Conservation (phyloP, 768 basidiomycete species). For the Mycena belliarum region DNA sequence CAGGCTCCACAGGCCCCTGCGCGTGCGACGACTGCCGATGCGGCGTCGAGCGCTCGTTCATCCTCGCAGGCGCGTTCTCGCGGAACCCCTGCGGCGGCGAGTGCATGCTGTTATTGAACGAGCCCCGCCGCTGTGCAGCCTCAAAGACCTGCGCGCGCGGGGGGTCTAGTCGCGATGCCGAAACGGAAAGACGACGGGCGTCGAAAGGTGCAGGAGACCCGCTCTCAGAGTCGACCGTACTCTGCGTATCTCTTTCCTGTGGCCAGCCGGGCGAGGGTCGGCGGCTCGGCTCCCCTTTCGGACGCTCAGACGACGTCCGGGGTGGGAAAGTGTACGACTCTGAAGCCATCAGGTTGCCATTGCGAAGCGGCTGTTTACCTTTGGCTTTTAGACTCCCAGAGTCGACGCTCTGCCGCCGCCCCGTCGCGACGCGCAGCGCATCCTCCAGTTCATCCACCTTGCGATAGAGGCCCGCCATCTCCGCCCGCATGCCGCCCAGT, state of each 20-base stretch:
- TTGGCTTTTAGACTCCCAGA: slow-evolving; percentile 25
- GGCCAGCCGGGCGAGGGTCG: slow-evolving; percentile 45
- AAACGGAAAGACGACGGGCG: slow-evolving; percentile 48
- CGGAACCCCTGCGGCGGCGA: slow-evolving; percentile 37
- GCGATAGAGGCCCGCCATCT: slow-evolving; percentile 59
- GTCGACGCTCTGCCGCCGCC: slow-evolving; percentile 31
- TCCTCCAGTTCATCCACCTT: slow-evolving; percentile 73
- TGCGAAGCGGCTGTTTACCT: slow-evolving; percentile 37
- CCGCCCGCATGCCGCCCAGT: slow-evolving; percentile 57
- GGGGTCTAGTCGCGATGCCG: slow-evolving; percentile 52
- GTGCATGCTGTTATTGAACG: slow-evolving; percentile 25
- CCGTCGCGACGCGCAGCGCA: slow-evolving; percentile 35
- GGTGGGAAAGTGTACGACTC: slow-evolving; percentile 53
- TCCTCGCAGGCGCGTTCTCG: slow-evolving; percentile 23
- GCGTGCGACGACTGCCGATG: slow-evolving; percentile 6
- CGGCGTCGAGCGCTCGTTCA: slow-evolving; percentile 15
- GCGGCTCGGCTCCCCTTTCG: slow-evolving; percentile 36
- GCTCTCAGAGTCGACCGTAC: slow-evolving; percentile 37
- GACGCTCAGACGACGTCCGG: slow-evolving; percentile 31
- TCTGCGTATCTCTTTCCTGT: slow-evolving; percentile 39
- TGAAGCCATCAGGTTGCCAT: slow-evolving; percentile 37
- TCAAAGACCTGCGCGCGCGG: slow-evolving; percentile 32
- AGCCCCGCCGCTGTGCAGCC: slow-evolving; percentile 27
- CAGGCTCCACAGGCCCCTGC: neutral
- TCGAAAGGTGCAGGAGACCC: slow-evolving; percentile 54